Conservation (phyloP, 345 rosid genomes). For the Salix brachista region DNA sequence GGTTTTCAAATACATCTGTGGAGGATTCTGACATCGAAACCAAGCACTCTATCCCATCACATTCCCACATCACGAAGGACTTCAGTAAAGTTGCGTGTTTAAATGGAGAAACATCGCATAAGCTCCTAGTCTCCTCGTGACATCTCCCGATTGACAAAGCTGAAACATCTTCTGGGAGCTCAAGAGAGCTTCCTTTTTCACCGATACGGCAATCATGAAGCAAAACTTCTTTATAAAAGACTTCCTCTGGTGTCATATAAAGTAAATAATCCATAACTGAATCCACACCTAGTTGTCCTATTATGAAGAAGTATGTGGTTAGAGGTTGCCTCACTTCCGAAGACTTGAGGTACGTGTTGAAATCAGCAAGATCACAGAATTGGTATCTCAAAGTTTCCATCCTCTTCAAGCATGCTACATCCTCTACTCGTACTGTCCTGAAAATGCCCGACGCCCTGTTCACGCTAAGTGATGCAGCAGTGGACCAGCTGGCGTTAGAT, state of each 20-base stretch:
- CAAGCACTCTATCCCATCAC: slow-evolving; percentile 1
- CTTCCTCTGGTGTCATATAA: background rate
- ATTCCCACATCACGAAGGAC: background rate
- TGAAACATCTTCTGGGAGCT: background rate
- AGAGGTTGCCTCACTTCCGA: background rate
- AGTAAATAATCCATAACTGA: background rate
- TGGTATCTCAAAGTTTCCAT: slow-evolving; percentile 1
- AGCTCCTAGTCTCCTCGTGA: background rate
- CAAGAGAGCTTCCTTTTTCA: background rate
- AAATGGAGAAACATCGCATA: slow-evolving; percentile 2
- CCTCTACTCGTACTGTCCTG: background rate
- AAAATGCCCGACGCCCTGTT: background rate
- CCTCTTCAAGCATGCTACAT: slow-evolving; percentile 5
- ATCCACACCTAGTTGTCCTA: background rate
- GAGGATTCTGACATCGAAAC: background rate
- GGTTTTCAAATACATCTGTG: background rate
- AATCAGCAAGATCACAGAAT: background rate
- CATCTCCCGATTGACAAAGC: background rate
- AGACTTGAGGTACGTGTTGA: background rate
- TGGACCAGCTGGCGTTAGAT: no score
- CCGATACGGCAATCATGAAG: background rate
- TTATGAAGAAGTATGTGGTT: fast-evolving
- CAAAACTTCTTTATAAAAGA: background rate
- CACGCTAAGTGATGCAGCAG: background rate
- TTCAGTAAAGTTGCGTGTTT: background rate